Conservation (phyloP, 1,139 yeast species). For the Geotrichum citri-aurantii region DNA sequence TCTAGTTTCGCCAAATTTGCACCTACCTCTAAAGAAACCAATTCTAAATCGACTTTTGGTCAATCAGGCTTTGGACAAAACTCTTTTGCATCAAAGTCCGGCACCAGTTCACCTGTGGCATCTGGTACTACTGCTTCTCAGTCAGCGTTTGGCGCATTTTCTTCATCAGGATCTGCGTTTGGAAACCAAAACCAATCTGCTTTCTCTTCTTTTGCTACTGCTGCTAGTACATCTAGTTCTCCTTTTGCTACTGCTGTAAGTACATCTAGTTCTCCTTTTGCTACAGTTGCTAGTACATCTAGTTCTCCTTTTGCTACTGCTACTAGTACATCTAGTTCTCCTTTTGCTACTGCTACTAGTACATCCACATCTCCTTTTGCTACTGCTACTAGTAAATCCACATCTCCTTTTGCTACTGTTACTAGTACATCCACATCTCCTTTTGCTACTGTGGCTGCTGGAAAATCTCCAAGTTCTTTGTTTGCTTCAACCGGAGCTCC, state of each 20-base stretch:
- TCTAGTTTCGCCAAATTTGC: not conserved
- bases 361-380: not conserved
- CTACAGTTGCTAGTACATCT: constrained; percentile 6
- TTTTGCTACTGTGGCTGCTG: not conserved
- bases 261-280: not conserved
- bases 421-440: constrained; percentile 4
- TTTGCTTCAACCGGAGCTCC: not conserved
- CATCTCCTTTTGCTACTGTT: not conserved
- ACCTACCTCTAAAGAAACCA: not conserved
- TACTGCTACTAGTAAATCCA: not conserved
- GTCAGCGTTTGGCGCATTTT: not conserved
- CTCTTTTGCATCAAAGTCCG: not conserved
- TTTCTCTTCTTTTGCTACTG: not conserved
- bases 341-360: not conserved
- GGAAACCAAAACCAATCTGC: too few species aligned
- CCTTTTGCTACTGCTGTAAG: too few species aligned
- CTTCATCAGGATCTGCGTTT: not conserved
- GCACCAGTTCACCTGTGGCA: not conserved
- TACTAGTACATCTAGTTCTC: too few species aligned
- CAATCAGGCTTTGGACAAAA: not conserved
- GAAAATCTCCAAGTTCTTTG: not conserved
- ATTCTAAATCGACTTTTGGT: not conserved
- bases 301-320: too few species aligned
- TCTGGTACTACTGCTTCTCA: not conserved
- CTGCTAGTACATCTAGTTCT: constrained; percentile 5